Evolutionary conservation across 2,329 filamentous ascomycete genomes (phyloP).

Genomic region (Colletotrichum endophyticum): DNA sequence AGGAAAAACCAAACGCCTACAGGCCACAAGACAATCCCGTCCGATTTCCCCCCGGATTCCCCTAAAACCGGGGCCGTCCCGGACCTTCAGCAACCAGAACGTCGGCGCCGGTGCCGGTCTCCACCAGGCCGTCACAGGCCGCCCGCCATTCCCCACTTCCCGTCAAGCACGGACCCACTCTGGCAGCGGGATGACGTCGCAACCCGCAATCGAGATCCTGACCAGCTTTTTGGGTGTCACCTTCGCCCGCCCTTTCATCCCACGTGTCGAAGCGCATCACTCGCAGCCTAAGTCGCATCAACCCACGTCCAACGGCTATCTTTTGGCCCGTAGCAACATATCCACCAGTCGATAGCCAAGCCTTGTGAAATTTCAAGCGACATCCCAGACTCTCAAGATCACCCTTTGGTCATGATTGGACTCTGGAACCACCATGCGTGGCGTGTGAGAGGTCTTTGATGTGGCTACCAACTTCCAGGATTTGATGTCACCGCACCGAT

Average conservation of each 20-base stretch:
- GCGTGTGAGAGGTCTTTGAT: not conserved
- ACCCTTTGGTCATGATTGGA: not conserved
- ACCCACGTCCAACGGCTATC: not conserved
- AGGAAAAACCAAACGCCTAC: not conserved
- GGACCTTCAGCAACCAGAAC: not conserved
- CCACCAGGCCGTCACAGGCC: not conserved
- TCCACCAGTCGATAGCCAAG: not conserved
- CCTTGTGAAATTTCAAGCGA: not conserved
- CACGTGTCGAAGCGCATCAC: not conserved
- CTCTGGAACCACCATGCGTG: not conserved
- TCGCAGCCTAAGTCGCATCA: not conserved
- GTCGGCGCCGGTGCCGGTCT: not conserved
- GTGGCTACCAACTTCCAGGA: conserved; percentile 22
- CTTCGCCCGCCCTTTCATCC: not conserved
- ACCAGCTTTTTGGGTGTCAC: not conserved
- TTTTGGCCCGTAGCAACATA: not conserved
- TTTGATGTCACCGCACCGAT: not conserved
- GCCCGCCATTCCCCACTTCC: not conserved
- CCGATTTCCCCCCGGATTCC: not conserved
- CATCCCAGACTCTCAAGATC: not conserved
- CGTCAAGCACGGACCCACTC: not conserved
- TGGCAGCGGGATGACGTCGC: conserved; percentile 15
- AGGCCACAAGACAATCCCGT: not conserved
- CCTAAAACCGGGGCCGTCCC: not conserved
- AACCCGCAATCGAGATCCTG: conserved; percentile 17